Percentiles rank a stretch among this genome's conserved stretches.
Evolutionary conservation across 768 basidiomycete genomes (phyloP).

Genomic region (Lanmaoa pseudosensibilis): DNA sequence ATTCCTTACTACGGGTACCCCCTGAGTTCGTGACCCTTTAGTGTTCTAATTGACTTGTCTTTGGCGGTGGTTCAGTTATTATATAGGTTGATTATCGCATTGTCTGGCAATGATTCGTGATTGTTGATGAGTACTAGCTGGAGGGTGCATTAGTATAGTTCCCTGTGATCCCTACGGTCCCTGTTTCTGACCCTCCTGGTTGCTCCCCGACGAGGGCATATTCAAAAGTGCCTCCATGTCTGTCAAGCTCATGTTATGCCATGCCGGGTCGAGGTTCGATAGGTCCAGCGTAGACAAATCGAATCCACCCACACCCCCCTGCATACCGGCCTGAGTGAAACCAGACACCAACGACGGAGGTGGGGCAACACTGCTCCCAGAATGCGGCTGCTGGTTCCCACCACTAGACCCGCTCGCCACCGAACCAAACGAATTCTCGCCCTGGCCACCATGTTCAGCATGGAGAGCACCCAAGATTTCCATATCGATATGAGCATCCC

Average conservation of each 20-base stretch:
- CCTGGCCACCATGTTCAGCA: slow-evolving; percentile 17
- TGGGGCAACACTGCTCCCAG: slow-evolving; percentile 31
- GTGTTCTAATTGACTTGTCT: neutral
- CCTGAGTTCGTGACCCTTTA: neutral
- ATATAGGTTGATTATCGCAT: slow-evolving; percentile 5
- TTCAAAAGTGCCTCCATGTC: slow-evolving; percentile 58
- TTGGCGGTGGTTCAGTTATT: neutral
- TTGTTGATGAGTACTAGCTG: neutral
- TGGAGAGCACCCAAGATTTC: slow-evolving; percentile 39
- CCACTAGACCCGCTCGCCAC: slow-evolving; percentile 28
- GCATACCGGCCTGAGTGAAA: slow-evolving; percentile 32
- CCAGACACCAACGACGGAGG: slow-evolving; percentile 45
- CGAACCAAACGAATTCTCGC: slow-evolving; percentile 24
- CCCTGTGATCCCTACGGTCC: slow-evolving; percentile 13
- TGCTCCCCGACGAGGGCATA: slow-evolving; percentile 35
- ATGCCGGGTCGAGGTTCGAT: slow-evolving; percentile 42
- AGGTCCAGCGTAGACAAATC: slow-evolving; percentile 52
- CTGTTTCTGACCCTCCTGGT: slow-evolving; percentile 26
- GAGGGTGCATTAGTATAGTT: neutral
- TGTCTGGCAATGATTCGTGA: neutral
- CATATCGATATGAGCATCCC: slow-evolving; percentile 31
- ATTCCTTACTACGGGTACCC: slow-evolving; percentile 35
- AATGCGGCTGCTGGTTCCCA: slow-evolving; percentile 13
- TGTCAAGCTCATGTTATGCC: slow-evolving; percentile 45
- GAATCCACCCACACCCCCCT: slow-evolving; percentile 37